A percentile compares a stretch with the other conserved stretches of the same genome.
phyloP scores from a whole-genome alignment of 352 stramenopile species.

The Phytophthora fragariaefolia region DNA sequence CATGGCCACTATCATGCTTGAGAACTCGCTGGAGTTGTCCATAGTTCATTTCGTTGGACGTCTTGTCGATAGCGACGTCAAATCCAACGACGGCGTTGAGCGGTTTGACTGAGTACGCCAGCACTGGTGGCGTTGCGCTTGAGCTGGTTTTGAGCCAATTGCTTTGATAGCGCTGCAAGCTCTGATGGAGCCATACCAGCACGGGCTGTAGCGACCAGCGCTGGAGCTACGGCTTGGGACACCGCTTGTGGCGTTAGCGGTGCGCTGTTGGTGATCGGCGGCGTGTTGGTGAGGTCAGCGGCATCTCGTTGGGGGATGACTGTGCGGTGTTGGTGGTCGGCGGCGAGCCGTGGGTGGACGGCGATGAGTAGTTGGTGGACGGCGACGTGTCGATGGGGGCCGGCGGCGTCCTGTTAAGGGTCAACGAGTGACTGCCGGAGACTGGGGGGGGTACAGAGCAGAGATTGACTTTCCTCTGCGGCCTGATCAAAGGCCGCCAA shows the following conservation, averaged over 20 bases:
- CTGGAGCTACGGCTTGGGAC: neutral
- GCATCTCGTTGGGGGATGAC: no score
- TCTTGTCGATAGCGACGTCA: neutral
- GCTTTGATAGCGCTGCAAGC: neutral
- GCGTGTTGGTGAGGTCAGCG: no score
- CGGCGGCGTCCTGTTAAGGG: neutral
- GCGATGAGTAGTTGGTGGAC: neutral
- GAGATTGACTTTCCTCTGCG: no score
- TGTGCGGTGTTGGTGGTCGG: no score
- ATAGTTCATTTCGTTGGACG: neutral
- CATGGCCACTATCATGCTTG: neutral
- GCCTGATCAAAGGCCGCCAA: no score
- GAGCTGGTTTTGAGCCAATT: neutral
- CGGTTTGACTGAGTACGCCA: neutral
- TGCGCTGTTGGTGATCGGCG: neutral
- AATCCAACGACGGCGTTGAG: neutral
- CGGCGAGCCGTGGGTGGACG: no score
- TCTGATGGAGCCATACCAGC: neutral
- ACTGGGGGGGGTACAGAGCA: no score
- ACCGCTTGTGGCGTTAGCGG: neutral
- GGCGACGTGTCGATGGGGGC: neutral
- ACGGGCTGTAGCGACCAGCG: neutral
- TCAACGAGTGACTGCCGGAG: no score
- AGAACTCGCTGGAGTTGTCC: slow-evolving; percentile 1
- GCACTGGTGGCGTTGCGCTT: neutral